Conservation (phyloP, 2,329 filamentous ascomycete species). For the Apiospora aurea region DNA sequence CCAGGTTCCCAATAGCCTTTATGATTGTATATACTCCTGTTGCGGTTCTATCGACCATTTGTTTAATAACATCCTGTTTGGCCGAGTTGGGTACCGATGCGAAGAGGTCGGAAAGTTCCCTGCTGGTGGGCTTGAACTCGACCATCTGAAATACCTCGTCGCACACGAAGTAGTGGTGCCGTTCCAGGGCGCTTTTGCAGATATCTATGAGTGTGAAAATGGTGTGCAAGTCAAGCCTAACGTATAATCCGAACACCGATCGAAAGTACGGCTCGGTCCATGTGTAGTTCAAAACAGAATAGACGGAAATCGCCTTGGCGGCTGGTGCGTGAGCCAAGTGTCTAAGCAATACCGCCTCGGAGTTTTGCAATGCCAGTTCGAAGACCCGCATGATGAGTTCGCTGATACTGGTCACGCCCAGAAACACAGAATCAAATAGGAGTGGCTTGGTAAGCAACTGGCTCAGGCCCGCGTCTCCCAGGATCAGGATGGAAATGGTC, state of each 20-base stretch:
- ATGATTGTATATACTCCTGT: too few species aligned
- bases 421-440: not conserved
- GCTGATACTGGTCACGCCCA: not conserved
- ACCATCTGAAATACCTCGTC: too few species aligned
- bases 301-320: accelerated
- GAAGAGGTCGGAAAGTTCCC: too few species aligned
- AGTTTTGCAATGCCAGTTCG: not conserved
- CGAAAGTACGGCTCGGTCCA: not conserved
- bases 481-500: accelerated
- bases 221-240: not conserved
- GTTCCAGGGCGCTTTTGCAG: not conserved
- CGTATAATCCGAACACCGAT: not conserved
- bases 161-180: not conserved
- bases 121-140: too few species aligned
- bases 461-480: not conserved
- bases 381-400: not conserved
- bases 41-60: too few species aligned
- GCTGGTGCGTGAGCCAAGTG: not conserved
- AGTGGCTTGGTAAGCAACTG: not conserved
- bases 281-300: not conserved
- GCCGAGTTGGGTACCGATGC: too few species aligned
- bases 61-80: too few species aligned
- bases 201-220: not conserved
- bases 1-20: not conserved
- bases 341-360: not conserved